Conservation (phyloP, 73 alveolate species). For the Blepharisma japonicum region DNA sequence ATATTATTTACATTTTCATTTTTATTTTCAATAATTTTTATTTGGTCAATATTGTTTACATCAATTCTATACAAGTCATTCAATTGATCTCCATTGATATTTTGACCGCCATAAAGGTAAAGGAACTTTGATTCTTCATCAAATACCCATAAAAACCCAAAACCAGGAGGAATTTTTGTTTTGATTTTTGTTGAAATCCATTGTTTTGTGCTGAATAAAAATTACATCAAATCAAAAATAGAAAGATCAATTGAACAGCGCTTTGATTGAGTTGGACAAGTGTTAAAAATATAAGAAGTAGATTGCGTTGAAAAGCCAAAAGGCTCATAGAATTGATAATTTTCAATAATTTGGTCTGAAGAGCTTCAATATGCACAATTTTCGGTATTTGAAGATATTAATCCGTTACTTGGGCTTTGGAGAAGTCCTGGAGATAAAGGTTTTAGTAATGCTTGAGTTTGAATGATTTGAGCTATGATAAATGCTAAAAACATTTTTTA, state of each 20-base stretch:
- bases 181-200: not conserved
- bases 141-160: not conserved
- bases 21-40: not conserved
- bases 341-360: too few relatives aligned
- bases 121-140: not conserved
- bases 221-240: not conserved
- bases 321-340: not conserved
- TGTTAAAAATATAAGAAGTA: not conserved
- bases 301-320: not conserved
- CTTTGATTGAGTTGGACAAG: slow-evolving; percentile 4
- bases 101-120: not conserved
- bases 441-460: too few relatives aligned
- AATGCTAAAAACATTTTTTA: too few relatives aligned
- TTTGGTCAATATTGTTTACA: not conserved
- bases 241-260: not conserved
- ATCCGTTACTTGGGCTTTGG: too few relatives aligned
- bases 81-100: not conserved
- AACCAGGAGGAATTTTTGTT: slow-evolving; percentile 16
- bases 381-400: too few relatives aligned
- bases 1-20: not conserved
- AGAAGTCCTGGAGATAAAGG: too few relatives aligned
- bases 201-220: not conserved
- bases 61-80: not conserved
- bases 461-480: too few relatives aligned
- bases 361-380: too few relatives aligned